Conservation (phyloP, 805 yeast species). For the Danielia reshetovae region DNA sequence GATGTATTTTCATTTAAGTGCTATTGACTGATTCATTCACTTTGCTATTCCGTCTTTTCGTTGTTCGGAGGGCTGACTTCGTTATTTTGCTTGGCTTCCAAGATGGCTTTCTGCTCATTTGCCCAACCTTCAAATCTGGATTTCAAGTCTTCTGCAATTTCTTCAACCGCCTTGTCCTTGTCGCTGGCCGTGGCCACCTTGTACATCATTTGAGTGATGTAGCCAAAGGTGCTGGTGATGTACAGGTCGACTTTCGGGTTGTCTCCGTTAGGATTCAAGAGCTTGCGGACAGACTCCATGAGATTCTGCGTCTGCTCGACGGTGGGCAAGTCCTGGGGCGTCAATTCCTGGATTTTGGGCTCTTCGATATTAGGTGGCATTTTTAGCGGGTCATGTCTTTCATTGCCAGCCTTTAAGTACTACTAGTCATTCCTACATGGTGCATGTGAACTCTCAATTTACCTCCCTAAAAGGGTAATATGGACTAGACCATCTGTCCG, state of each 20-base stretch:
- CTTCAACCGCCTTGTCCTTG: slow-evolving; percentile 30
- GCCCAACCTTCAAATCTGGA: slow-evolving; percentile 27
- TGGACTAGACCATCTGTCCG: too few species aligned
- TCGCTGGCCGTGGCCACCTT: slow-evolving; percentile 31
- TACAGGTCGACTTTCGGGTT: slow-evolving; percentile 25
- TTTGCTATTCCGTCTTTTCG: too few species aligned
- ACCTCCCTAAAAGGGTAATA: too few species aligned
- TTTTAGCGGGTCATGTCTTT: too few species aligned
- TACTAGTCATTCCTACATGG: too few species aligned
- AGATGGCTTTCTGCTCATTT: slow-evolving; percentile 3
- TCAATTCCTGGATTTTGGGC: background rate
- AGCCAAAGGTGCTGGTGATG: slow-evolving; percentile 23
- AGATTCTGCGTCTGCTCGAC: slow-evolving; percentile 8
- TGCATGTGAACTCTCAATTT: too few species aligned
- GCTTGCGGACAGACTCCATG: slow-evolving; percentile 4
- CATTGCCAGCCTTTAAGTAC: too few species aligned
- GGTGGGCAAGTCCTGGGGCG: slow-evolving; percentile 1
- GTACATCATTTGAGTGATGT: slow-evolving; percentile 21
- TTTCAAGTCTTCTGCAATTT: slow-evolving; percentile 33
- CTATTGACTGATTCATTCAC: too few species aligned
- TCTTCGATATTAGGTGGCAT: too few species aligned
- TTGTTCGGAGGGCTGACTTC: too few species aligned
- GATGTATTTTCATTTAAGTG: too few species aligned
- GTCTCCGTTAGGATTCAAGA: slow-evolving; percentile 28
- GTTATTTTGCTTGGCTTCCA: too few species aligned